Percentiles rank a stretch among this genome's conserved stretches.
Conservation (phyloP, 1,139 yeast species). For the Yamadazyma sp. region DNA sequence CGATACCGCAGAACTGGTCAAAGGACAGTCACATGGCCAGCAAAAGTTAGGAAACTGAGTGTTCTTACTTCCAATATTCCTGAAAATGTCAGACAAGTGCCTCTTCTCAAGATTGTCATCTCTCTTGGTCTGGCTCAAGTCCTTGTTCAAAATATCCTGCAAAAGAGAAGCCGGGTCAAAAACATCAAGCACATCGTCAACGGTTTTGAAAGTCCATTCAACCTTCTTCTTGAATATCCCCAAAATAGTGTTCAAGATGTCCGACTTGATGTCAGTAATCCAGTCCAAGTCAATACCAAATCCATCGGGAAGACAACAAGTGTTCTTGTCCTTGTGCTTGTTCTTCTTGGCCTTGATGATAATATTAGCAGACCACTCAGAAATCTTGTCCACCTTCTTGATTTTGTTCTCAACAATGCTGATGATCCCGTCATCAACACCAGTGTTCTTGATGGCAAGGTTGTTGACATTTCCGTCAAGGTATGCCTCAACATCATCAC, state of each 20-base stretch:
- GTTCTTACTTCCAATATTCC: constrained; percentile 16
- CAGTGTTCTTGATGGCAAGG: constrained; percentile 21
- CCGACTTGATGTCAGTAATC: constrained; percentile 13
- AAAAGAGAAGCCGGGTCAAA: constrained; percentile 18
- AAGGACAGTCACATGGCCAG: constrained; percentile 26
- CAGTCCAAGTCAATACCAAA: constrained; percentile 24
- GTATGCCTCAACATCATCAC: constrained; percentile 16
- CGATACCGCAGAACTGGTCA: constrained; percentile 3
- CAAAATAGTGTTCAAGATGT: constrained; percentile 14
- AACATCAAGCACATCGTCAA: constrained; percentile 3
- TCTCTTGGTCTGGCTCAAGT: background rate
- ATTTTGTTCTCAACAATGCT: constrained; percentile 14
- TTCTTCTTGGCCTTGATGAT: constrained; percentile 18
- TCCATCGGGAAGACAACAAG: constrained; percentile 26
- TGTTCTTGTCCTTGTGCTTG: constrained; percentile 15
- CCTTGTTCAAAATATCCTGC: constrained; percentile 6
- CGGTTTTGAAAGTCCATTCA: constrained; percentile 16
- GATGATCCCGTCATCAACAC: constrained; percentile 16
- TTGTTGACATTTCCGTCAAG: constrained; percentile 17
- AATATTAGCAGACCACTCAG: constrained; percentile 22
- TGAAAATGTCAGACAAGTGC: constrained; percentile 11
- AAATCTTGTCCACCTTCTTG: constrained; percentile 12
- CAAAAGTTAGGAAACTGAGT: constrained; percentile 18
- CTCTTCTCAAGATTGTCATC: constrained; percentile 13
- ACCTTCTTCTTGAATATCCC: constrained; percentile 19